These are phyloP conservation scores for Micractinium sp. DNA, from an alignment of 139 green algal genomes.

Conservation along the genomic window DNA sequence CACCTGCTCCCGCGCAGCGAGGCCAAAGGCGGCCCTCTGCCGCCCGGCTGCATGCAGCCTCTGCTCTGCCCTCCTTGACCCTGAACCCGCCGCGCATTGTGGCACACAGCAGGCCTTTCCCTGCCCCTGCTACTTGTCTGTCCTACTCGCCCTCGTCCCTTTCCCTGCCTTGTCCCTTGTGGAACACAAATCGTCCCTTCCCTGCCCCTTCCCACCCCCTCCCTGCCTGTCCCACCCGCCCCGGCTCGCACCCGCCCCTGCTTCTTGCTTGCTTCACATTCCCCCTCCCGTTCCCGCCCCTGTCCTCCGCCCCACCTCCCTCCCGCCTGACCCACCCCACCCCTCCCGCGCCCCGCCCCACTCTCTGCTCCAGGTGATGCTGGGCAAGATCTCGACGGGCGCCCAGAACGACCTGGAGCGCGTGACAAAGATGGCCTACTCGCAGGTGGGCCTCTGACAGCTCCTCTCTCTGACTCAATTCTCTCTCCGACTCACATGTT, in stretches of 20 bases:
- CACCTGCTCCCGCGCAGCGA: neutral
- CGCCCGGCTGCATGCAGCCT: neutral
- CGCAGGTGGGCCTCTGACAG: conserved; percentile 64
- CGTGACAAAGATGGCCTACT: conserved; percentile 97
- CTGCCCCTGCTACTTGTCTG: too few species aligned
- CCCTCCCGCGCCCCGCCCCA: too few species aligned
- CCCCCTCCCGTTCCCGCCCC: too few species aligned
- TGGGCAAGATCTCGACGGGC: conserved; percentile 96
- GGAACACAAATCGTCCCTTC: too few species aligned
- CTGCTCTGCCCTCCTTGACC: neutral
- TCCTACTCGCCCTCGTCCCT: too few species aligned
- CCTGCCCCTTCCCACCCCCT: neutral
- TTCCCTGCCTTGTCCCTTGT: too few species aligned
- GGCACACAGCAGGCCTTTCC: too few species aligned
- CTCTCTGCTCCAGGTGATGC: conserved; percentile 78
- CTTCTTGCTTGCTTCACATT: too few species aligned
- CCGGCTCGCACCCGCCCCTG: neutral
- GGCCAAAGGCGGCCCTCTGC: neutral
- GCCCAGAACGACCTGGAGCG: conserved; percentile 99
- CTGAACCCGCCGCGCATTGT: too few species aligned
- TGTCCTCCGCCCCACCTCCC: too few species aligned
- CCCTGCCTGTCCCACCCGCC: neutral
- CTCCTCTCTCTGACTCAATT: too few species aligned
- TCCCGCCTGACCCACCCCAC: too few species aligned
- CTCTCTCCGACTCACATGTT: neutral